Evolutionary conservation across 352 stramenopile genomes (phyloP).

Genomic region (Pythium vanterpoolii): DNA sequence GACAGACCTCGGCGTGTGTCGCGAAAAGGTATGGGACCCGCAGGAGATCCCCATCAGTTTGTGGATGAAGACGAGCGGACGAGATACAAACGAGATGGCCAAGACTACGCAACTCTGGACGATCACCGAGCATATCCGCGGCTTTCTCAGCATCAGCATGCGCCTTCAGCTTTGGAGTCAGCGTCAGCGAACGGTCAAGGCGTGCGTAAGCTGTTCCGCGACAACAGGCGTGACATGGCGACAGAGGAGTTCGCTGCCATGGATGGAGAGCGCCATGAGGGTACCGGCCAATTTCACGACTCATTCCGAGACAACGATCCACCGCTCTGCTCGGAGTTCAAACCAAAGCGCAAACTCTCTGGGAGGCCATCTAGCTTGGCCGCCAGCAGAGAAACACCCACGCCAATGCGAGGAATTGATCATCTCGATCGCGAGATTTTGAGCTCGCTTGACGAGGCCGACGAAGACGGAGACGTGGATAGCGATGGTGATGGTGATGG

Average conservation of each 20-base stretch:
- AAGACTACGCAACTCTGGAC: neutral
- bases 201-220: neutral
- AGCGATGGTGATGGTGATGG: neutral
- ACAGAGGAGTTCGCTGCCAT: neutral
- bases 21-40: no score
- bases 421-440: neutral
- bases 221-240: neutral
- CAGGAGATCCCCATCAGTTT: no score
- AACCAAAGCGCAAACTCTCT: neutral
- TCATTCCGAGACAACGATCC: no score
- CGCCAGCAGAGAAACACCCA: neutral
- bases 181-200: neutral
- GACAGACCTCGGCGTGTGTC: neutral
- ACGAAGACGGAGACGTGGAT: neutral
- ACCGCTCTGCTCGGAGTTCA: neutral
- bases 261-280: neutral
- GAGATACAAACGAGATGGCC: no score
- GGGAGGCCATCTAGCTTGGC: neutral
- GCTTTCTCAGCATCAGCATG: neutral
- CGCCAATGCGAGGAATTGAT: neutral
- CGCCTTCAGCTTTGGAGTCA: neutral
- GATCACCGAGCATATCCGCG: neutral
- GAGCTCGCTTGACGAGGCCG: neutral
- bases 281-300: neutral
- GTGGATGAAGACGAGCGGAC: no score